Evolutionary conservation across 768 basidiomycete genomes (phyloP).

Genomic region (Kwoniella europaea): DNA sequence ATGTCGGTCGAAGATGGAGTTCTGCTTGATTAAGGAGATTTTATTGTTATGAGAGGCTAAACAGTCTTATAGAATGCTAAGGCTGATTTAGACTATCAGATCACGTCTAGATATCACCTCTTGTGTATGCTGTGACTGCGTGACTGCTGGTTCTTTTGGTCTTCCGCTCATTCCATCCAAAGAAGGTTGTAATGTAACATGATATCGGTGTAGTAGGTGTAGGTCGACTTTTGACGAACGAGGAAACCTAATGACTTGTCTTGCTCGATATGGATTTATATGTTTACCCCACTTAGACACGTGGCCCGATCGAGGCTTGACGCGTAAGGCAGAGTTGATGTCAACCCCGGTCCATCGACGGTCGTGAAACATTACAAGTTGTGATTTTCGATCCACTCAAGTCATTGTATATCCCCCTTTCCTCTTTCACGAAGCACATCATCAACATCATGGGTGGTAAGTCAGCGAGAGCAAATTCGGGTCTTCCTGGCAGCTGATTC

Average conservation of each 20-base stretch:
- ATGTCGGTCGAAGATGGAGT: background rate
- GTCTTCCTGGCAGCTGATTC: background rate
- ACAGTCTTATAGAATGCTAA: no score
- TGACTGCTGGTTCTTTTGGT: no score
- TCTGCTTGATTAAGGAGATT: no score
- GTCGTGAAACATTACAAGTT: constrained; percentile 6
- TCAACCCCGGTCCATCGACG: background rate
- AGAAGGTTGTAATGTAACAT: no score
- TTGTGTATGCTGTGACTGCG: no score
- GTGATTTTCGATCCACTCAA: background rate
- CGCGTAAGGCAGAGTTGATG: constrained; percentile 28
- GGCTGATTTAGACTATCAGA: no score
- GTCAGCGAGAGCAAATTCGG: no score
- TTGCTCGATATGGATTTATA: no score
- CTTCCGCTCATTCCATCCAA: no score
- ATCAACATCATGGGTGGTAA: constrained; percentile 37
- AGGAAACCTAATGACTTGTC: background rate
- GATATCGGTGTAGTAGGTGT: no score
- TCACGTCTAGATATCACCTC: no score
- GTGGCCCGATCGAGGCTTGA: background rate
- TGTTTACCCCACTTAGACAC: background rate
- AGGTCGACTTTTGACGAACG: background rate
- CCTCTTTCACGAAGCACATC: background rate
- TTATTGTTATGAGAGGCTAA: no score
- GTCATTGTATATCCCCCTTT: background rate